These are phyloP conservation scores for Leishmania tropica DNA, from an alignment of 208 protist genomes.

Conservation along the genomic window DNA sequence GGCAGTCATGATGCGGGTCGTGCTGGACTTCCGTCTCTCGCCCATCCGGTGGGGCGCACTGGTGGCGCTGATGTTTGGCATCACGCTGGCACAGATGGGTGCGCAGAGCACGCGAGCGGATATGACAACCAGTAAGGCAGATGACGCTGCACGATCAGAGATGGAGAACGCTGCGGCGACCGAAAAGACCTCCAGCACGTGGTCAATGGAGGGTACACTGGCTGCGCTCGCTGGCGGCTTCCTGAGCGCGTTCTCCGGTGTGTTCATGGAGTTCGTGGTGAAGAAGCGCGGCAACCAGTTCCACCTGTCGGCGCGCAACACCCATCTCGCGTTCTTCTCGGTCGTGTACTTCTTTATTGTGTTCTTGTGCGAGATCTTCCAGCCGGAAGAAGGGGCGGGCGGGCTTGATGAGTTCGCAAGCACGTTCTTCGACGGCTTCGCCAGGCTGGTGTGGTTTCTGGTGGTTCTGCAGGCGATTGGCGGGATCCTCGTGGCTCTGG, in stretches of 20 bases:
- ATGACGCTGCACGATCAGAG: neutral
- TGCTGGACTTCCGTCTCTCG: constrained; percentile 37
- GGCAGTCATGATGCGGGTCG: constrained; percentile 42
- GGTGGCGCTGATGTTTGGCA: constrained; percentile 40
- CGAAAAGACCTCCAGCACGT: constrained; percentile 9
- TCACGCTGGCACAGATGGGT: constrained; percentile 46
- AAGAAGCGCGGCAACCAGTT: constrained; percentile 44
- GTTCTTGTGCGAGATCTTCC: neutral
- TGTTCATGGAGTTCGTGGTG: constrained; percentile 63
- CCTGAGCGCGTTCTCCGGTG: constrained; percentile 54
- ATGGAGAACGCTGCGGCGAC: neutral
- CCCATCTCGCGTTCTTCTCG: constrained; percentile 52
- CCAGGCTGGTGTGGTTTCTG: constrained; percentile 48
- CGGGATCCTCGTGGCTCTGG: constrained; percentile 65
- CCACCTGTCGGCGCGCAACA: constrained; percentile 33
- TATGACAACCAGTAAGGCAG: neutral
- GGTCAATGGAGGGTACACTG: constrained; percentile 35
- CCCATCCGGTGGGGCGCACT: constrained; percentile 51
- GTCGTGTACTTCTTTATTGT: constrained; percentile 31
- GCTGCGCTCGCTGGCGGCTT: constrained; percentile 36
- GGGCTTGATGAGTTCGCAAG: neutral
- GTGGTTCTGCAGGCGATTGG: constrained; percentile 61
- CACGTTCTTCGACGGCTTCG: constrained; percentile 63
- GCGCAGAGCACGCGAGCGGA: constrained; percentile 13
- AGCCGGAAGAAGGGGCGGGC: neutral